phyloP scores from a whole-genome alignment of 2,329 filamentous ascomycete genomes.

The Albophoma yamanashiensis region DNA sequence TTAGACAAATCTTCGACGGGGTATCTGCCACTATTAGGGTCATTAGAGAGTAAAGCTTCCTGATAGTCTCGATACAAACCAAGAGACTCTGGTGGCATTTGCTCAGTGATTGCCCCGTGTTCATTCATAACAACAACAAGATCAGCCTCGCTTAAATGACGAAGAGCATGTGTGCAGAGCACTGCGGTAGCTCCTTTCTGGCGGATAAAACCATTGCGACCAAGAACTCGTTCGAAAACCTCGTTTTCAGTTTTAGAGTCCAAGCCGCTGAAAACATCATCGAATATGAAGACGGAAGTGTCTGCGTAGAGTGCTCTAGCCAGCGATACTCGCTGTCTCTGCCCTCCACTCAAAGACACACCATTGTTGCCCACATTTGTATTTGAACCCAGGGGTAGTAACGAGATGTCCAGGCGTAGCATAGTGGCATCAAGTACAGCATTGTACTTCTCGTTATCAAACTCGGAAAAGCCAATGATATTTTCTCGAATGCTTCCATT shows the following conservation, averaged over 20 bases:
- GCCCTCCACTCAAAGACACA: neutral
- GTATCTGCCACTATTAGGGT: too few species aligned
- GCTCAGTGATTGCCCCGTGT: neutral
- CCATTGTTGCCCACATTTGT: neutral
- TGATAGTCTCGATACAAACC: too few species aligned
- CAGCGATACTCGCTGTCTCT: neutral
- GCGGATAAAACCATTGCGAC: neutral
- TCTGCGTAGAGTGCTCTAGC: neutral
- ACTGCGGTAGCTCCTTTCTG: neutral
- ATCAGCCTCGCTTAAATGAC: neutral
- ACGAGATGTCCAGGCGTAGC: neutral
- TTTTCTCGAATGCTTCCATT: neutral
- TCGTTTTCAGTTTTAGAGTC: neutral
- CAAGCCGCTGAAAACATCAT: neutral
- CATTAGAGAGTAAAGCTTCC: too few species aligned
- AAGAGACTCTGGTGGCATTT: neutral
- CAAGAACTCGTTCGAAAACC: neutral
- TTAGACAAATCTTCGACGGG: too few species aligned
- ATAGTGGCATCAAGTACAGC: neutral
- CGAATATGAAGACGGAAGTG: neutral
- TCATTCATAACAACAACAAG: neutral
- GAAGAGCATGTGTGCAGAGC: neutral
- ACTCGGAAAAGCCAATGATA: neutral
- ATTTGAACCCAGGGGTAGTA: neutral
- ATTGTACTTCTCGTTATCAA: neutral